Evolutionary conservation across 176 grass and related monocot genomes (phyloP), one percentile per base, ranked within the genome.

Genomic region (Phyllostachys edulis): DNA sequence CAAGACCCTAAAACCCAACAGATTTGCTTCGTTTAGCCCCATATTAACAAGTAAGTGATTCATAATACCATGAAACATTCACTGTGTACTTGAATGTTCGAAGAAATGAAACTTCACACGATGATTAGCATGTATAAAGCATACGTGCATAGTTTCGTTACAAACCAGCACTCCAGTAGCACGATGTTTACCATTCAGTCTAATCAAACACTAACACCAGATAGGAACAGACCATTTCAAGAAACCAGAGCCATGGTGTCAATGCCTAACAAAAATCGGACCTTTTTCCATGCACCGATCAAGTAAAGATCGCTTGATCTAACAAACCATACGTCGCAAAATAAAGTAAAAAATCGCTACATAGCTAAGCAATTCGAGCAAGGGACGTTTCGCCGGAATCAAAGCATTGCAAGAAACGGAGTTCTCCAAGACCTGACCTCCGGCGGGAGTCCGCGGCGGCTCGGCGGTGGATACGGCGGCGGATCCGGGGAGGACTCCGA

Each of bases 151-250:
- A 73, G 45, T 7, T 78, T 42, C 57, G 45, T 23, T 44, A 32
- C 4, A 78, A 84, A 73, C 10, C 14, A 49, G 11, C 34, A 18
- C 8, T 45, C 26, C 8, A 21, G 29, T 29, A 29, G 29, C 29
- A 29, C 29, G 29, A 29, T 29, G 29, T 29, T 29, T 29, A 29
- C 29, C 29, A 72, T 52, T 20, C 5, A 61, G 29, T 29, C 7
- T 4, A 51, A 75, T 46, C 41, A n/a, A 80, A 85, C 87, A 80
- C 41, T 18, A 68, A 67, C 16, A 13, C 14, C 16, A 12, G 65
- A 46, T 17, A 60, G 38, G 29, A 57, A 32, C 11, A 49, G n/a
- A 34, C 46, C 40, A 42, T 80, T 34, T 73, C 23, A 32, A 41
- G 36, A 73, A 80, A 42, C 13, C 1, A 1, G 27, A 2, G 46